Evolutionary conservation across 2,329 filamentous ascomycete genomes (phyloP).

Genomic region (Colletotrichum cordylinicola): DNA sequence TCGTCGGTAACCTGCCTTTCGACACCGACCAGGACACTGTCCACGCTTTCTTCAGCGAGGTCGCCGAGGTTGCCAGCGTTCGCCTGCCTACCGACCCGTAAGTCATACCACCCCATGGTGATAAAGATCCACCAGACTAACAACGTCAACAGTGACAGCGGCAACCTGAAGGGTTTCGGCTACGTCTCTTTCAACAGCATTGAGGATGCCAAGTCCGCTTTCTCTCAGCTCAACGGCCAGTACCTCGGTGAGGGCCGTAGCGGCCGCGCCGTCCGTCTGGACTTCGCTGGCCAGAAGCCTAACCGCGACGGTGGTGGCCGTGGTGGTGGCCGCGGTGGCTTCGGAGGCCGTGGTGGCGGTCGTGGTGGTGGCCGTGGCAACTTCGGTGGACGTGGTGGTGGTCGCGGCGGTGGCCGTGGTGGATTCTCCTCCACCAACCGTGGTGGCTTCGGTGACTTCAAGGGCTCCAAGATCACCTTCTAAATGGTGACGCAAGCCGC

Average conservation of each 20-base stretch:
- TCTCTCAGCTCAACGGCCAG: slow-evolving; percentile 72
- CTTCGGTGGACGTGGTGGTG: slow-evolving; percentile 56
- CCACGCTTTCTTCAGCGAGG: slow-evolving; percentile 74
- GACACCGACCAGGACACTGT: slow-evolving; percentile 79
- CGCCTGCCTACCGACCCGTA: slow-evolving; percentile 86
- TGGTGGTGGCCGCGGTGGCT: slow-evolving; percentile 57
- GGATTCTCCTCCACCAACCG: slow-evolving; percentile 51
- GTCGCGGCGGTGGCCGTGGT: slow-evolving; percentile 59
- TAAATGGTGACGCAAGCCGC: slow-evolving; percentile 39
- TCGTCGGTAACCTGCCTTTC: slow-evolving; percentile 91
- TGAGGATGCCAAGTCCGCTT: slow-evolving; percentile 81
- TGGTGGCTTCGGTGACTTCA: slow-evolving; percentile 49
- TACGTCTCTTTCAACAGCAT: slow-evolving; percentile 85
- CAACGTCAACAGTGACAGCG: slow-evolving; percentile 65
- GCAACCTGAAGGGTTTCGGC: slow-evolving; percentile 88
- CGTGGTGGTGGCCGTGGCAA: slow-evolving; percentile 48
- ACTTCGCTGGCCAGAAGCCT: slow-evolving; percentile 76
- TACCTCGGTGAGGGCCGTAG: slow-evolving; percentile 68
- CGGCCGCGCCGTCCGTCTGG: slow-evolving; percentile 79
- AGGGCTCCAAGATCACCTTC: slow-evolving; percentile 82
- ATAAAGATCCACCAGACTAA: slow-evolving; percentile 27
- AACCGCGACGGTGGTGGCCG: slow-evolving; percentile 56
- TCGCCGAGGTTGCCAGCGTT: slow-evolving; percentile 76
- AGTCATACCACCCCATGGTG: slow-evolving; percentile 34
- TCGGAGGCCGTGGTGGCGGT: slow-evolving; percentile 57